Base-by-base conservation (phyloP, 1,284 basidiomycete species). In the Rhodotorula mucilaginosa region DNA sequence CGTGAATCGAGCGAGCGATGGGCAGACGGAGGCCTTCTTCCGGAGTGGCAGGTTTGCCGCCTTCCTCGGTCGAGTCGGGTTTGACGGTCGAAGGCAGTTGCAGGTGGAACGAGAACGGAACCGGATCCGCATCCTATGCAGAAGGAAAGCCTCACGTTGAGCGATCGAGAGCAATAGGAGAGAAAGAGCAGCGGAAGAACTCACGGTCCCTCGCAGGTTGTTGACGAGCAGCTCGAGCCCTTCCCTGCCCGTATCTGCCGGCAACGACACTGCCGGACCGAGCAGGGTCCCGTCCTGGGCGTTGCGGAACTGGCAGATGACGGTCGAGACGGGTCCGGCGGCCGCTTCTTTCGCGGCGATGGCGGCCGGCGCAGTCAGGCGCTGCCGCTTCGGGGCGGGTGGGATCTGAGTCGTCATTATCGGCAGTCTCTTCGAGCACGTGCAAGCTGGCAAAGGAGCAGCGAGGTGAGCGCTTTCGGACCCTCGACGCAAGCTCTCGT, bases 221-320 rank as follows among this genome's bases (percentile, higher is more conserved):
- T 97, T 97, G 58, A 94, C 88, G 21, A 97, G 84, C 69, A 88
- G 84, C 81, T 97, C 91, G 48, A 97, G 83, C 16, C 88, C 90
- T 78, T 93, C 90, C 69, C 92, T 84, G n/a, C 88, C 87, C 13
- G 93, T 86, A 82, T 93, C 90, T 39, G 93, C 91, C 16, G 93
- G 93, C 61, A 97, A 82, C 80, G 88, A 93, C 77, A 97, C 88
- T 1, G 91, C 88, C 62, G 93, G 92, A 39, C 93, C 93, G 31
- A 97, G 84, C 19, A 88, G 83, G 71, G 85, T 83, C 0, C 90
- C 91, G 81, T 92, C 90, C 70, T 93, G 89, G 74, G 93, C 91
- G 23, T 90, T 90, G 54, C 93, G 89, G 80, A 97, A 96, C 80
- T 96, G 92, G 29, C 96, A 92, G 23, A 96, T 87, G 71, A 97